Evolutionary conservation across 805 yeast genomes (phyloP).

Genomic region (Yueomyces sp.): DNA sequence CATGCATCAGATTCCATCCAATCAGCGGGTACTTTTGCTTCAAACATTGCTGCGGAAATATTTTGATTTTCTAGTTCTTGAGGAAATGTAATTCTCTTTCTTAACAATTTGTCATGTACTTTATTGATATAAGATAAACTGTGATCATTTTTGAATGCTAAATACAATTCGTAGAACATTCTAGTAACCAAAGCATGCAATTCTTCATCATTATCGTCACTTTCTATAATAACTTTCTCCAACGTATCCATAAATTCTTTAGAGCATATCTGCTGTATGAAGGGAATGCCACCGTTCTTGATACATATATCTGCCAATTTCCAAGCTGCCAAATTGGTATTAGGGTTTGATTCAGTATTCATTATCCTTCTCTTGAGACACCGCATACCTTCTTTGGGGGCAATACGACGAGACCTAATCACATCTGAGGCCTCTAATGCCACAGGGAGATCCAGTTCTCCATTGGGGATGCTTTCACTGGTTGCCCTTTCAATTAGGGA

Average conservation of each 20-base stretch:
- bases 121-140: slow-evolving; percentile 53
- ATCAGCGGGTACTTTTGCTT: slow-evolving; percentile 88
- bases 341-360: slow-evolving; percentile 51
- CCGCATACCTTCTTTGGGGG: slow-evolving; percentile 75
- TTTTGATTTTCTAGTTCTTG: slow-evolving; percentile 10
- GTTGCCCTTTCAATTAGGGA: slow-evolving; percentile 64
- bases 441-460: slow-evolving; percentile 63
- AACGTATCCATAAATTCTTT: slow-evolving; percentile 79
- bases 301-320: slow-evolving; percentile 75
- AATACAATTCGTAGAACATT: slow-evolving; percentile 64
- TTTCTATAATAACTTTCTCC: slow-evolving; percentile 31
- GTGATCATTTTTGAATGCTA: slow-evolving; percentile 53
- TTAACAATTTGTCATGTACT: slow-evolving; percentile 43
- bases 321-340: slow-evolving; percentile 60
- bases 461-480: slow-evolving; percentile 81
- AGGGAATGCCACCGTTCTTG: slow-evolving; percentile 85
- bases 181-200: slow-evolving; percentile 51
- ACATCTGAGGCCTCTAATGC: slow-evolving; percentile 81
- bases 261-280: slow-evolving; percentile 63
- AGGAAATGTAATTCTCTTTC: slow-evolving; percentile 61
- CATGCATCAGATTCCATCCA: slow-evolving; percentile 95
- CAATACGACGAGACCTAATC: slow-evolving; percentile 67
- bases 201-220: slow-evolving; percentile 26
- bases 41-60: slow-evolving; percentile 42
- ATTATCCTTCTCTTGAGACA: slow-evolving; percentile 63